These are phyloP conservation scores for Stentor coeruleus DNA, from an alignment of 73 alveolate species.

Conservation along the genomic window DNA sequence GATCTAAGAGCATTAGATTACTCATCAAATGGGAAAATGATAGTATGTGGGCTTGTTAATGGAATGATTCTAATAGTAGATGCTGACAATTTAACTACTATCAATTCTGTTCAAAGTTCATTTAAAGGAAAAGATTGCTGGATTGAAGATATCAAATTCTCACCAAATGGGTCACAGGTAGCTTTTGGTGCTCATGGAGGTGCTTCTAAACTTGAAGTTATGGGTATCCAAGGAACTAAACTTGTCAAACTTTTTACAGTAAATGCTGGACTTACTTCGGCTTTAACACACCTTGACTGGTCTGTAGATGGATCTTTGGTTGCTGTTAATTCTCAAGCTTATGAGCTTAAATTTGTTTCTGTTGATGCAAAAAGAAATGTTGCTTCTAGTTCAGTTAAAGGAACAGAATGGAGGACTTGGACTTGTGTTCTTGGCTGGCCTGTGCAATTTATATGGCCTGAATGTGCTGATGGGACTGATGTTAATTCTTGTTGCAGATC, in stretches of 20 bases:
- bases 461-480: slow-evolving; percentile 85
- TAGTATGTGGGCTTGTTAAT: slow-evolving; percentile 79
- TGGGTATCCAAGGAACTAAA: slow-evolving; percentile 62
- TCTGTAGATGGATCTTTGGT: slow-evolving; percentile 72
- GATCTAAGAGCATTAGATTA: slow-evolving; percentile 95
- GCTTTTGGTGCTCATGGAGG: slow-evolving; percentile 99
- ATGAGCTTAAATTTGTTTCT: slow-evolving; percentile 89
- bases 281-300: slow-evolving; percentile 97
- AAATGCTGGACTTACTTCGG: slow-evolving; percentile 88
- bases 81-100: slow-evolving; percentile 58
- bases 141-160: slow-evolving; percentile 93
- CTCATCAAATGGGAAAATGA: slow-evolving; percentile 84
- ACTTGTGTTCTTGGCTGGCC: slow-evolving; percentile 97
- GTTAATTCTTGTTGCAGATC: slow-evolving; percentile 91
- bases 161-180: slow-evolving; percentile 76
- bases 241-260: slow-evolving; percentile 55
- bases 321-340: slow-evolving; percentile 92
- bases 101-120: slow-evolving; percentile 60
- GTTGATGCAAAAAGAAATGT: slow-evolving; percentile 69
- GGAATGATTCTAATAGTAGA: slow-evolving; percentile 80
- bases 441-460: slow-evolving; percentile 94
- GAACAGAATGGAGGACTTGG: slow-evolving; percentile 89
- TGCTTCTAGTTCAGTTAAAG: slow-evolving; percentile 76
- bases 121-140: slow-evolving; percentile 76
- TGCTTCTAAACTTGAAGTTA: slow-evolving; percentile 80